These are phyloP conservation scores for Naegleria lovaniensis DNA, from an alignment of 208 protist species.

Conservation along the genomic window DNA sequence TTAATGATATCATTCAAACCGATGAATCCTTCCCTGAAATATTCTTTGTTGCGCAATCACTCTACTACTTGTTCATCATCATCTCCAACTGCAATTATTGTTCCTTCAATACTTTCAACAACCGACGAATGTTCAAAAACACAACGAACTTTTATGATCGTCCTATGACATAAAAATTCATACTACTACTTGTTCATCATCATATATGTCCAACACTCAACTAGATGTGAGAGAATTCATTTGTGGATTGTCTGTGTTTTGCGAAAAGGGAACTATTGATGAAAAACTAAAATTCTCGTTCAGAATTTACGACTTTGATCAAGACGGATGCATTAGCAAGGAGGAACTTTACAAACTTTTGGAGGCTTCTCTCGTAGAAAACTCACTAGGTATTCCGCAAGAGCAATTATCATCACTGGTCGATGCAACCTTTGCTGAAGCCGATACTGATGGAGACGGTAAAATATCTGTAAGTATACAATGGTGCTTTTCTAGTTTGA, in stretches of 20 bases:
- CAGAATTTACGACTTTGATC: constrained; percentile 35
- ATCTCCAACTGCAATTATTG: neutral
- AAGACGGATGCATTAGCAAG: constrained; percentile 28
- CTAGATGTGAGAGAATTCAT: constrained; percentile 38
- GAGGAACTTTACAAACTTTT: constrained; percentile 37
- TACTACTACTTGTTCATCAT: too few species aligned
- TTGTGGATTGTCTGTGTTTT: constrained; percentile 34
- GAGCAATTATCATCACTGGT: constrained; percentile 29
- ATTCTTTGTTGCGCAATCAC: too few species aligned
- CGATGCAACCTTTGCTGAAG: constrained; percentile 34
- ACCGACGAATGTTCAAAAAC: neutral
- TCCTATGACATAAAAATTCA: too few species aligned
- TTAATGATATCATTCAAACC: too few species aligned
- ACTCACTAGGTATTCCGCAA: constrained; percentile 24
- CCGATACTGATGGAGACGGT: constrained; percentile 28
- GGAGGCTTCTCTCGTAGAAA: constrained; percentile 31
- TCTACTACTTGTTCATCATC: too few species aligned
- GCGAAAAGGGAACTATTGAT: constrained; percentile 35
- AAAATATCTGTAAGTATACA: neutral
- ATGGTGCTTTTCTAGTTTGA: neutral
- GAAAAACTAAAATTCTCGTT: constrained; percentile 38
- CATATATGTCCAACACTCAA: too few species aligned
- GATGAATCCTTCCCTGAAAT: too few species aligned
- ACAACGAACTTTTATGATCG: too few species aligned
- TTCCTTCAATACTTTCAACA: neutral